Percentiles rank a stretch among this genome's conserved stretches.
Evolutionary conservation across 192 early-diverging fungal genomes (phyloP).

Genomic region (Coemansia sp.): DNA sequence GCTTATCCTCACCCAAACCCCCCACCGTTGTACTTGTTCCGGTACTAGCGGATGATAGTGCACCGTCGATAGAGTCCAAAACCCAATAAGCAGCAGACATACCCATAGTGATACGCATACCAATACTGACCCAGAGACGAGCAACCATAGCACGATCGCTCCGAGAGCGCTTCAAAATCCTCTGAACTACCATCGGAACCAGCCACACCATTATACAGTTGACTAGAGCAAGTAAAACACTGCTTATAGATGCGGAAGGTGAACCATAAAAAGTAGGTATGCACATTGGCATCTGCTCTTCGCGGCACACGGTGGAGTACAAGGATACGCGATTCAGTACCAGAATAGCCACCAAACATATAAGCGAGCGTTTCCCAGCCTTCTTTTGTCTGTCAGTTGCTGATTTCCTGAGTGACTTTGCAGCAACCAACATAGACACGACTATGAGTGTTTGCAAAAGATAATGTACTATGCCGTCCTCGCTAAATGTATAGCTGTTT

Average conservation of each 20-base stretch:
- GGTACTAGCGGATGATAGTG: background rate
- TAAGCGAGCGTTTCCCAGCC: conserved; percentile 36
- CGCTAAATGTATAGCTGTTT: conserved; percentile 87
- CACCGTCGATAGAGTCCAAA: conserved; percentile 46
- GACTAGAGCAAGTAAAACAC: conserved; percentile 12
- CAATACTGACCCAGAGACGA: conserved; percentile 53
- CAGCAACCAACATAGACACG: conserved; percentile 22
- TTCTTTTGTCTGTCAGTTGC: conserved; percentile 11
- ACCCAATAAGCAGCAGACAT: conserved; percentile 56
- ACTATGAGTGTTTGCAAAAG: conserved; percentile 65
- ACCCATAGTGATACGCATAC: conserved; percentile 55
- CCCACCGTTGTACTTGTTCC: background rate
- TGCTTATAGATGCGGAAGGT: conserved; percentile 32
- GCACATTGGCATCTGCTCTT: conserved; percentile 82
- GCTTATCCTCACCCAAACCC: too few relatives aligned
- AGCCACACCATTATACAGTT: conserved; percentile 35
- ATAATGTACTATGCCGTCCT: conserved; percentile 71
- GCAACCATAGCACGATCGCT: conserved; percentile 54
- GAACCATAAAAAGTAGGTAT: conserved; percentile 74
- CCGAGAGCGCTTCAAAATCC: conserved; percentile 48
- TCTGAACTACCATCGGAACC: conserved; percentile 35
- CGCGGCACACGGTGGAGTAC: conserved; percentile 77
- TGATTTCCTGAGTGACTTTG: background rate
- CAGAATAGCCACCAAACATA: conserved; percentile 52
- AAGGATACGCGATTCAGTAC: conserved; percentile 55